A percentile compares a stretch with the other conserved stretches of the same genome.
Evolutionary conservation across 169 alveolate species (phyloP).

Genomic region (Plasmodium yoelii): DNA sequence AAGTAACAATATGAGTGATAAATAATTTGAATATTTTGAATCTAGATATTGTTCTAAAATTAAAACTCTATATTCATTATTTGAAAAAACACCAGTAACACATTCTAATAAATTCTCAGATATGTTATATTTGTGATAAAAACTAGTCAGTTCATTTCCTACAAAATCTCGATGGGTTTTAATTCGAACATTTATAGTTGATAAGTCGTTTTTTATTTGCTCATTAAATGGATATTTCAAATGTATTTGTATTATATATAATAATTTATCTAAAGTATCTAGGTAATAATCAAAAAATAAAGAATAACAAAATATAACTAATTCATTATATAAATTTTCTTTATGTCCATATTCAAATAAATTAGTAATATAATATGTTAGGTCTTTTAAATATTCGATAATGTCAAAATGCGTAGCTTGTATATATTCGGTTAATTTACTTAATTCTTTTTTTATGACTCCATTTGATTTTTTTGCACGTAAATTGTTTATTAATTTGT

Average conservation of each 20-base stretch:
- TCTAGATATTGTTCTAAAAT: constrained; percentile 8
- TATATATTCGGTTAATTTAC: constrained; percentile 7
- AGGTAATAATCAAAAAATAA: constrained; percentile 40
- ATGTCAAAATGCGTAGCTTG: neutral
- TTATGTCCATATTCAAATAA: constrained; percentile 9
- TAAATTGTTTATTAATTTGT: constrained; percentile 5
- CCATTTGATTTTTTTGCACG: neutral
- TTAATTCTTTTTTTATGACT: neutral
- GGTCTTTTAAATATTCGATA: constrained; percentile 17
- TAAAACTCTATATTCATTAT: constrained; percentile 1
- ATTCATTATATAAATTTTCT: constrained; percentile 14
- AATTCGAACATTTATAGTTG: neutral
- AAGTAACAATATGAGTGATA: constrained; percentile 11
- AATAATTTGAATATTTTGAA: neutral
- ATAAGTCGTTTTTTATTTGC: neutral
- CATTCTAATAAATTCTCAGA: neutral
- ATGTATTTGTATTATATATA: constrained; percentile 6
- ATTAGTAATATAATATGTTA: constrained; percentile 1
- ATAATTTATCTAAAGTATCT: neutral
- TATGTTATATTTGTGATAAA: constrained; percentile 10
- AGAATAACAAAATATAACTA: constrained; percentile 17
- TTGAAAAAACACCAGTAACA: neutral
- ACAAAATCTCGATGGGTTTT: constrained; percentile 15
- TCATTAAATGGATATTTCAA: neutral
- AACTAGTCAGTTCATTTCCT: neutral